These are phyloP conservation scores for Aspergillus biplanus DNA, from an alignment of 495 filamentous ascomycete species.

Conservation along the genomic window DNA sequence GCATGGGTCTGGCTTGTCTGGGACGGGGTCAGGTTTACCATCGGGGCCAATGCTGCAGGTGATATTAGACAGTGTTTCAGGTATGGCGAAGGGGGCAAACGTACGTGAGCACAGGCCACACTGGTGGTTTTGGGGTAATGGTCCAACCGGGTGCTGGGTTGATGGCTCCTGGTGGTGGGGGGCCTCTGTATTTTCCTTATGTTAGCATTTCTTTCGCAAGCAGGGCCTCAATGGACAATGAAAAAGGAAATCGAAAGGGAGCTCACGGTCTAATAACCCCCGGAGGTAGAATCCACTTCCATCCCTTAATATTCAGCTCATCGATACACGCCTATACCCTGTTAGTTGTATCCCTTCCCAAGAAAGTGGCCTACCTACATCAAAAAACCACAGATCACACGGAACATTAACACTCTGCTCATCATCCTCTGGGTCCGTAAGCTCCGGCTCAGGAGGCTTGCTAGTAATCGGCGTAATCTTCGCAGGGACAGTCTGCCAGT, in stretches of 20 bases:
- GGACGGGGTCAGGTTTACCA: background rate
- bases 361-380: background rate
- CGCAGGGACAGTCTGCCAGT: background rate
- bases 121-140: background rate
- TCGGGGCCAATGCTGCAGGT: conserved; percentile 2
- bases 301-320: background rate
- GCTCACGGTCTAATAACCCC: conserved; percentile 8
- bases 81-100: background rate
- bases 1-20: conserved; percentile 8
- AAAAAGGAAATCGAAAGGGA: background rate
- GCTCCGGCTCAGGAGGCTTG: conserved; percentile 3
- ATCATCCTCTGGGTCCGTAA: conserved; percentile 3
- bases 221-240: background rate
- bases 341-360: background rate
- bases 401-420: conserved; percentile 1
- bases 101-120: conserved; percentile 10
- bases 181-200: background rate
- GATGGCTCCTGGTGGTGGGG: conserved; percentile 5
- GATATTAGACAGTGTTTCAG: background rate
- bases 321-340: background rate
- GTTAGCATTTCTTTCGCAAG: background rate
- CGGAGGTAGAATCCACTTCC: conserved; percentile 4
- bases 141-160: conserved; percentile 3
- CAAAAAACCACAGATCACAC: conserved; percentile 9
- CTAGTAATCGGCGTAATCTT: background rate